phyloP scores from a whole-genome alignment of 768 basidiomycete genomes.

The Lentinula aciculospora region DNA sequence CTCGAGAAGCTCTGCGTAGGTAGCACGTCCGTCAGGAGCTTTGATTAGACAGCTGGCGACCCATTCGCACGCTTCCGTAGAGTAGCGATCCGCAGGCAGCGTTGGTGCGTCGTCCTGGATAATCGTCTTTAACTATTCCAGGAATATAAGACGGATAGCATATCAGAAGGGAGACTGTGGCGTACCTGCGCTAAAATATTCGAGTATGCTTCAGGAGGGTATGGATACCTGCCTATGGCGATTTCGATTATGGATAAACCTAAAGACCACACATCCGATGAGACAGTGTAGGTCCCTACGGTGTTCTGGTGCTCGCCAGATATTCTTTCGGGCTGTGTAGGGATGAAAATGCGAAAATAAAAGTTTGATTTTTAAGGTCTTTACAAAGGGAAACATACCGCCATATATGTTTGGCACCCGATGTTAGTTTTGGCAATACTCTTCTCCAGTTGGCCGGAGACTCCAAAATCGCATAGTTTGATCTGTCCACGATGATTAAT shows the following conservation, averaged over 20 bases:
- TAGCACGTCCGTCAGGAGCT: constrained; percentile 71
- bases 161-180: background rate
- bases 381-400: constrained; percentile 46
- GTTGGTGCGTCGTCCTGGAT: constrained; percentile 91
- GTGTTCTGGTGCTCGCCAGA: constrained; percentile 88
- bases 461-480: constrained; percentile 98
- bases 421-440: constrained; percentile 97
- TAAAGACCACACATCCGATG: constrained; percentile 97
- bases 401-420: constrained; percentile 99
- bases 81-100: constrained; percentile 67
- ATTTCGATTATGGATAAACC: constrained; percentile 93
- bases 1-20: constrained; percentile 70
- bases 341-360: background rate
- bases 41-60: constrained; percentile 78
- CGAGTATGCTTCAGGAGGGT: constrained; percentile 94
- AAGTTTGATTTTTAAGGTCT: too few relatives aligned
- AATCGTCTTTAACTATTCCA: constrained; percentile 64
- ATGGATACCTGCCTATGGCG: constrained; percentile 86
- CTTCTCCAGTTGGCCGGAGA: constrained; percentile 95
- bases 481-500: constrained; percentile 84
- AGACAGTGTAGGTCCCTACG: constrained; percentile 87
- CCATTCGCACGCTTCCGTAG: constrained; percentile 73
- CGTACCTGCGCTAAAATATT: constrained; percentile 91
- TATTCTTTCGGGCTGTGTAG: constrained; percentile 83
- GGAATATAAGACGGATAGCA: background rate